These are phyloP conservation scores for Plasmodium billcollinsi DNA, from an alignment of 169 alveolate species.

Conservation along the genomic window DNA sequence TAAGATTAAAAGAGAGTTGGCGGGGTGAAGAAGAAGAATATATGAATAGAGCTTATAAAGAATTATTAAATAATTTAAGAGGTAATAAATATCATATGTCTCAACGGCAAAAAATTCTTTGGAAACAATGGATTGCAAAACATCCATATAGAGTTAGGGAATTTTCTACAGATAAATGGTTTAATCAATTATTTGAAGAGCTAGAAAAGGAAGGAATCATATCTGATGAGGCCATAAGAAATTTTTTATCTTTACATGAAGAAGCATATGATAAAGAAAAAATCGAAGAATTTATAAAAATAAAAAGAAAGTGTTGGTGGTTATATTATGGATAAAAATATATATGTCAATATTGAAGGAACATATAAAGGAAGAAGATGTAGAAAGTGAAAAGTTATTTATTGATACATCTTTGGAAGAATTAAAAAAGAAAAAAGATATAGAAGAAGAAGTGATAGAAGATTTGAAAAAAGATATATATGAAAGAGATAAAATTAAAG, in stretches of 20 bases:
- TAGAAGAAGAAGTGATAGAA: slow-evolving; percentile 3
- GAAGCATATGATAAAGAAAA: not conserved
- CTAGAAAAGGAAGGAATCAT: not conserved
- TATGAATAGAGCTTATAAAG: not conserved
- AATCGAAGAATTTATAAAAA: not conserved
- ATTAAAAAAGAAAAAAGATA: not conserved
- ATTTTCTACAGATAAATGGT: not conserved
- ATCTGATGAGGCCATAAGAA: not conserved
- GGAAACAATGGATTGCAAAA: not conserved
- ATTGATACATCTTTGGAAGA: not conserved
- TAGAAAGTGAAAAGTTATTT: not conserved
- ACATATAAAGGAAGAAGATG: not conserved
- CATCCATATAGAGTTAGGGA: not conserved
- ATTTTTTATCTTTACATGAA: not conserved
- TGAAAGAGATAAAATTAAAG: too few species aligned
- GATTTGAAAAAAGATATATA: not conserved
- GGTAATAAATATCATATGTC: not conserved
- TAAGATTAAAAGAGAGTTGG: too few species aligned
- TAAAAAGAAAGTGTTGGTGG: not conserved
- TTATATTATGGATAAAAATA: not conserved
- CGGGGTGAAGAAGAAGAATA: not conserved
- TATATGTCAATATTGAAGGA: not conserved
- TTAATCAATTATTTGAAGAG: not conserved
- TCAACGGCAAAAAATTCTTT: not conserved
- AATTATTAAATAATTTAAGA: not conserved